Percentiles rank a stretch among this genome's conserved stretches.
phyloP scores from a whole-genome alignment of 2,329 filamentous ascomycete genomes.

The Trichoderma sp. region DNA sequence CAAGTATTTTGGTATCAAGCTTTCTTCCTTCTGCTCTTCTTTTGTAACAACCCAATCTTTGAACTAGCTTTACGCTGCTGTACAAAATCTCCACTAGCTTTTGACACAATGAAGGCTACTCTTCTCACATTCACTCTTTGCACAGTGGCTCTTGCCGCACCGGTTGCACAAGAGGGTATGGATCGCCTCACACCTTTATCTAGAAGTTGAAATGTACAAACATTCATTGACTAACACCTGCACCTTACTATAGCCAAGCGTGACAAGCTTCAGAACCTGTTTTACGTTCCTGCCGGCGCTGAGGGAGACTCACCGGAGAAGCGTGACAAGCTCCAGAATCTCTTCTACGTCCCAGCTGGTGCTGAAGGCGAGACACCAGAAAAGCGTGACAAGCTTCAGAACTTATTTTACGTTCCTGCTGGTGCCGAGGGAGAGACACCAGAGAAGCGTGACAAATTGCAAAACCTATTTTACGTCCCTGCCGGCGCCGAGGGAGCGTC shows the following conservation, averaged over 20 bases:
- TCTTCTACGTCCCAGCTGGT: too few species aligned
- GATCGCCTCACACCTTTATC: background rate
- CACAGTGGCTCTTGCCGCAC: background rate
- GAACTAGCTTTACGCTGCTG: background rate
- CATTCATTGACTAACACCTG: background rate
- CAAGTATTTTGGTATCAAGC: background rate
- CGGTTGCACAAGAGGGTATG: background rate
- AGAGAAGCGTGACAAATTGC: background rate
- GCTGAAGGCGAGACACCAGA: too few species aligned
- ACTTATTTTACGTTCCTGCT: background rate
- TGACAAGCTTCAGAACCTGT: background rate
- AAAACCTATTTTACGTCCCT: background rate
- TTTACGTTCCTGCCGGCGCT: background rate
- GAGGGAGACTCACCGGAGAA: background rate
- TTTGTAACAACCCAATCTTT: background rate
- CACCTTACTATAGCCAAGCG: background rate
- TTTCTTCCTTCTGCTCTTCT: background rate
- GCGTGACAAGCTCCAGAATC: too few species aligned
- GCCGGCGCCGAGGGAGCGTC: background rate
- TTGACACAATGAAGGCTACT: background rate
- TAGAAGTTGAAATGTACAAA: background rate
- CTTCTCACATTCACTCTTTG: background rate
- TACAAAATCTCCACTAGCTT: background rate
- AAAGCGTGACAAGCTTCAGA: background rate
- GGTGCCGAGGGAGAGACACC: background rate